Evolutionary conservation across 805 yeast genomes (phyloP).

Genomic region (Zygosaccharomyces pseudorouxii): DNA sequence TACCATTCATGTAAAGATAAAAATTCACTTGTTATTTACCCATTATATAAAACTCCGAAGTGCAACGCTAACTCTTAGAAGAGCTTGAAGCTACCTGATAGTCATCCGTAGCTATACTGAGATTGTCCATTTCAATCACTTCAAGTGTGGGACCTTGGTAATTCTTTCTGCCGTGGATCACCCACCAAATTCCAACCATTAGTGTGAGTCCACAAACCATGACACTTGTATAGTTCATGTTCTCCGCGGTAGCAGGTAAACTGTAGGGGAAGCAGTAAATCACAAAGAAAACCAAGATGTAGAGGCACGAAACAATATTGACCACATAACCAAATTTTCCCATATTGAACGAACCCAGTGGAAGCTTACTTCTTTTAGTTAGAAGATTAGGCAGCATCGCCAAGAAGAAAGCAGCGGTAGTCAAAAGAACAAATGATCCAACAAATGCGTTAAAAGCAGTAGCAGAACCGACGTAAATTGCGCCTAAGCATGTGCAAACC

Average conservation of each 20-base stretch:
- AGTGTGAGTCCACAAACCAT: constrained; percentile 7
- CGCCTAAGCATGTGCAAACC: constrained; percentile 5
- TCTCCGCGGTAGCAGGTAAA: constrained; percentile 1
- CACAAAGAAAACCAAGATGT: constrained; percentile 8
- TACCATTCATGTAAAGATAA: not conserved
- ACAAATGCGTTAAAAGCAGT: constrained; percentile 11
- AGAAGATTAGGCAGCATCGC: constrained; percentile 5
- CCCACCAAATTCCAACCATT: constrained; percentile 11
- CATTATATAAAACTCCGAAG: not conserved
- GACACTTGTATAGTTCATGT: constrained; percentile 9
- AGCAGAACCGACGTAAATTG: constrained; percentile 9
- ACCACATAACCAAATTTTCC: constrained; percentile 9
- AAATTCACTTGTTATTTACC: not conserved
- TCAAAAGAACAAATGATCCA: constrained; percentile 8
- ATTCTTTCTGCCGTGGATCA: constrained; percentile 6
- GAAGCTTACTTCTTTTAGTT: constrained; percentile 3
- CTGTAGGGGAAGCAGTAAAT: constrained; percentile 12
- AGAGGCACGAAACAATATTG: constrained; percentile 7
- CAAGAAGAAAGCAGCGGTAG: constrained; percentile 6
- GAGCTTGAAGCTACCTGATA: not conserved
- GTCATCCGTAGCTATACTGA: not conserved
- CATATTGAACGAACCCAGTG: constrained; percentile 4
- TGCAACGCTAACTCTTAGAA: not conserved
- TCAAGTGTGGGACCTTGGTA: not conserved
- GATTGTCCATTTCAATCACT: not conserved